Percentiles rank a stretch among this genome's conserved stretches.
These are phyloP conservation scores for Fagopyrum esculentum DNA, from an alignment of 148 eudicot species.

Conservation along the genomic window DNA sequence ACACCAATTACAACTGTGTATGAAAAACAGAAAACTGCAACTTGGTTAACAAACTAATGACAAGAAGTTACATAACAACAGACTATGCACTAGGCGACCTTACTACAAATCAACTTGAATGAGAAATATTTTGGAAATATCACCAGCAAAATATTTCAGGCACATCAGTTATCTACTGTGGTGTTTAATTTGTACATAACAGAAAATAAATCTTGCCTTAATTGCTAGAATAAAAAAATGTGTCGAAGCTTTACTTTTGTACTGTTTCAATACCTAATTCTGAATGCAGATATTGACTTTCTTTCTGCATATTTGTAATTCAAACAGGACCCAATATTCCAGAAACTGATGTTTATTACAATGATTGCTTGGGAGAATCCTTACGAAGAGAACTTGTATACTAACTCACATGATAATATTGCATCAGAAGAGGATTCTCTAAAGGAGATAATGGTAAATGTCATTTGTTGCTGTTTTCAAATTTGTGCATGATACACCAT, in stretches of 20 bases:
- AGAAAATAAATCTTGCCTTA: background rate
- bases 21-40: no score
- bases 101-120: no score
- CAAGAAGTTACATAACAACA: no score
- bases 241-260: background rate
- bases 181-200: background rate
- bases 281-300: background rate
- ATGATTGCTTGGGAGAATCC: conserved; percentile 98
- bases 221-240: background rate
- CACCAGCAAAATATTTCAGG: background rate
- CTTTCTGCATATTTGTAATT: conserved; percentile 1
- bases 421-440: conserved; percentile 45
- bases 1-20: no score
- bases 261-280: background rate
- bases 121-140: no score
- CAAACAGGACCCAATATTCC: conserved; percentile 73
- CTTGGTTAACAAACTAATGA: no score
- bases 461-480: background rate
- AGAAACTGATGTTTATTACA: conserved; percentile 61
- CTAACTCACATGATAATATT: conserved; percentile 21
- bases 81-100: no score
- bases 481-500: background rate
- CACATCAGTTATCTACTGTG: background rate
- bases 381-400: conserved; percentile 22
- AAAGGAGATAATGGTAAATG: conserved; percentile 24